Conservation (phyloP, 768 basidiomycete species). For the Rhizopogon roseolus region DNA sequence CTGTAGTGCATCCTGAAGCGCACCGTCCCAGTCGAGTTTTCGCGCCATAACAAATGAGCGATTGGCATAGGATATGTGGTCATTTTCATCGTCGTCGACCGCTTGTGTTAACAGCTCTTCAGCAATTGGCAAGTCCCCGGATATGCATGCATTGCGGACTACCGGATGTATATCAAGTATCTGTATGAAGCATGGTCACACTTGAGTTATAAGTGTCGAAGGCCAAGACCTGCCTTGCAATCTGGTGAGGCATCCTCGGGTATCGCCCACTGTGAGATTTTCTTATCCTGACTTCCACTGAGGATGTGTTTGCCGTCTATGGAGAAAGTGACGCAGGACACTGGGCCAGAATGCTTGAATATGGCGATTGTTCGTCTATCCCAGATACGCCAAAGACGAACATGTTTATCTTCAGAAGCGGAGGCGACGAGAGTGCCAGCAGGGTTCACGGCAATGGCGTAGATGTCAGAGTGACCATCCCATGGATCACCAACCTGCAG, state of each 20-base stretch:
- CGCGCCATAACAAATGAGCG: not conserved
- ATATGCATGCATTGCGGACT: not conserved
- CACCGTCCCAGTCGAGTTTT: not conserved
- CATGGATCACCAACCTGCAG: constrained; percentile 3
- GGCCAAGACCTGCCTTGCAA: too few species aligned
- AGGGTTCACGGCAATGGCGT: constrained; percentile 23
- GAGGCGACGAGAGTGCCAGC: constrained; percentile 21
- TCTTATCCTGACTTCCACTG: too few species aligned
- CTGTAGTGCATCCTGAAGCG: not conserved
- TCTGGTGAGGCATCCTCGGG: too few species aligned
- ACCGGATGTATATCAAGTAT: not conserved
- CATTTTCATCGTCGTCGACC: not conserved
- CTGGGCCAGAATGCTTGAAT: too few species aligned
- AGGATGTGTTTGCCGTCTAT: too few species aligned
- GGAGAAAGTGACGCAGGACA: too few species aligned
- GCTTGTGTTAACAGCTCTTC: not conserved
- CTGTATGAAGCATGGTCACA: not conserved
- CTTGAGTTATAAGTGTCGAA: not conserved
- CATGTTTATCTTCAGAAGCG: constrained; percentile 23
- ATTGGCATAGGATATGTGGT: not conserved
- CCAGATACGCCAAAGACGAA: constrained; percentile 22
- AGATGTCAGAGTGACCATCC: constrained; percentile 15
- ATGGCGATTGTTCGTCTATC: too few species aligned
- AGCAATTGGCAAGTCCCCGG: not conserved
- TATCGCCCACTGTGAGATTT: too few species aligned